A percentile compares a stretch with the other conserved stretches of the same genome.
These are phyloP conservation scores for Metroxylon sagu DNA, from an alignment of 176 grass and related monocot genomes.

Conservation along the genomic window DNA sequence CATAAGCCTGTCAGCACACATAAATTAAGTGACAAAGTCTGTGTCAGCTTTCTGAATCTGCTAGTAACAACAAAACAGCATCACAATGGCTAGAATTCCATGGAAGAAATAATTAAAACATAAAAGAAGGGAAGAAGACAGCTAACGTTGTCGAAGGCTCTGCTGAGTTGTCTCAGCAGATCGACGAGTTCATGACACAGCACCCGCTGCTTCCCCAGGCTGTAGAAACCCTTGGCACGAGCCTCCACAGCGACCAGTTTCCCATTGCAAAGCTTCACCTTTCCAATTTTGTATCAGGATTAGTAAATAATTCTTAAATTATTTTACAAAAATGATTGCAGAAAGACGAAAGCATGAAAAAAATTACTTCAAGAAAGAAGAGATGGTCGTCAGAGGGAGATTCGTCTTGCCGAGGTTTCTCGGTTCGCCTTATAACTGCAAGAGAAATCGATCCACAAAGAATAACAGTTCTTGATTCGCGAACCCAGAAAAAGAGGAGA, in stretches of 20 bases:
- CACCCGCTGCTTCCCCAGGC: slow-evolving; percentile 85
- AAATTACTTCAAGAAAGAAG: slow-evolving; percentile 74
- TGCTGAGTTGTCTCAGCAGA: slow-evolving; percentile 79
- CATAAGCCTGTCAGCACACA: slow-evolving; percentile 48
- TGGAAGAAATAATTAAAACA: slow-evolving; percentile 4
- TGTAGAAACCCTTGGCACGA: slow-evolving; percentile 85
- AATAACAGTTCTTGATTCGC: not conserved
- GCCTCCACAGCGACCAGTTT: slow-evolving; percentile 80
- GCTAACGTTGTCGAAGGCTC: slow-evolving; percentile 87
- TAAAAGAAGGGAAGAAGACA: not conserved
- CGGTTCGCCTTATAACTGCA: slow-evolving; percentile 59
- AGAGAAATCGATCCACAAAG: slow-evolving; percentile 11
- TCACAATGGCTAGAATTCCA: slow-evolving; percentile 4
- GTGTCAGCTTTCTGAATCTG: too few species aligned
- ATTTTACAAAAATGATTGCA: too few species aligned
- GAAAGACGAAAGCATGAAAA: too few species aligned
- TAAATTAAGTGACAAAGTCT: too few species aligned
- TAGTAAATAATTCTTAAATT: slow-evolving; percentile 12
- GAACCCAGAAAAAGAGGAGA: too few species aligned
- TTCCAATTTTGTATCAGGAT: slow-evolving; percentile 7
- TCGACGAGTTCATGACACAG: slow-evolving; percentile 92
- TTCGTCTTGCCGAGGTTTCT: slow-evolving; percentile 72
- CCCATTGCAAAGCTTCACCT: slow-evolving; percentile 87
- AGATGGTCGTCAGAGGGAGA: slow-evolving; percentile 77
- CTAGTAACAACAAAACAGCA: not conserved